These are phyloP conservation scores for Lepidium africanum DNA, from an alignment of 345 rosid genomes.

Conservation along the genomic window DNA sequence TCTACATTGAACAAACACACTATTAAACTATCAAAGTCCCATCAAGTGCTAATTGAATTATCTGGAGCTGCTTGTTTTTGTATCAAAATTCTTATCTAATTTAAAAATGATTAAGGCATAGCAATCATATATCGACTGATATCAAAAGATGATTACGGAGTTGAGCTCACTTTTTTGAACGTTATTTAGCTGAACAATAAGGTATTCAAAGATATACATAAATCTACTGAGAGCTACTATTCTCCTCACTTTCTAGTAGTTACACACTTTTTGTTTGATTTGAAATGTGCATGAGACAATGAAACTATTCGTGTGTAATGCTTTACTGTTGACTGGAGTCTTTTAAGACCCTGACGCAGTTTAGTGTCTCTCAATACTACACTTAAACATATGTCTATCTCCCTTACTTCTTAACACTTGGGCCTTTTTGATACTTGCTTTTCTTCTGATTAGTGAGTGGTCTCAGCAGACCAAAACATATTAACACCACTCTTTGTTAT, in stretches of 20 bases:
- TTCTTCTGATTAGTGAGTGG: too few relatives aligned
- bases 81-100: not conserved
- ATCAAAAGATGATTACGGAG: not conserved
- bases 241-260: too few relatives aligned
- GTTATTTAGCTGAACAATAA: too few relatives aligned
- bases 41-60: not conserved
- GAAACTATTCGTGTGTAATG: too few relatives aligned
- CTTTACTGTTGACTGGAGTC: not conserved
- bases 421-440: not conserved
- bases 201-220: too few relatives aligned
- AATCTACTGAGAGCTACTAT: too few relatives aligned
- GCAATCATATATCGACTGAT: not conserved
- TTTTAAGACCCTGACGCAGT: not conserved
- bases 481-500: not conserved
- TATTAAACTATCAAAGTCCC: not conserved
- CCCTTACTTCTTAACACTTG: not conserved
- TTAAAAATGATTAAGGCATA: not conserved
- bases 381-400: not conserved
- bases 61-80: not conserved
- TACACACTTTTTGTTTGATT: too few relatives aligned
- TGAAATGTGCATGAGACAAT: too few relatives aligned
- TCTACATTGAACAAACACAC: too few relatives aligned
- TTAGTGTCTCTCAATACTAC: not conserved
- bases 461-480: not conserved
- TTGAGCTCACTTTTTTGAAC: not conserved